Evolutionary conservation across 768 basidiomycete species (phyloP), one percentile per base, ranked within the genome.

Genomic region (Tephrocybe sp.): DNA sequence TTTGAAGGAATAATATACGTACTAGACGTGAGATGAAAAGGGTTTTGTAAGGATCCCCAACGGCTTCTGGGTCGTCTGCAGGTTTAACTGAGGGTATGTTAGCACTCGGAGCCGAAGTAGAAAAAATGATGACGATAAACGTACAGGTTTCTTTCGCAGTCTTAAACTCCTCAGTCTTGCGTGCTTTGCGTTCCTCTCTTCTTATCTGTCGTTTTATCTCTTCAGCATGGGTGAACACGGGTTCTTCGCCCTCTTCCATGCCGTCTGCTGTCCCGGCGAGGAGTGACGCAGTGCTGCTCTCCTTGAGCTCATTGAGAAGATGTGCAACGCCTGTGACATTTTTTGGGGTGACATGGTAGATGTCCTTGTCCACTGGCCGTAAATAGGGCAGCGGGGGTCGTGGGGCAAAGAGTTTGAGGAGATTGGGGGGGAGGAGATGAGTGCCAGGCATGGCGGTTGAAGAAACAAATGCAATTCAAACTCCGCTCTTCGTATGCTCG

Each of bases 31-130:
- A 89, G 54, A 98, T 93, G 69, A 99, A 99, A 19, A 99, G 76
- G 0, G 97, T 98, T 67, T 98, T 98, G 74, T 98, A 99, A 3
- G 97, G 97, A 63, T 99, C 97, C 2, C 97, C 97, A 34, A 87
- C 77, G 26, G 93, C 95, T 64, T 96, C 85, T 11, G 86, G 48
- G 61, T 99, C 95, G 46, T 96, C 95, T 16, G 87, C 78, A 8
- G 97, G 97, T 65, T 94, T 92, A 71, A 95, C 96, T 98, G 60
- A 18, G 25, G 55, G 51, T 30, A 44, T 45, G 54, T 56, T 45
- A 31, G 43, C 56, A 41, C 56, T 45, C 44, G 36, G 35, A 27
- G 38, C 32, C 53, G 35, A 28, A 19, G 13, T 28, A 41, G n/a
- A 13, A 45, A n/a, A 21, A 28, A 30, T 37, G 38, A 22, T n/a